phyloP scores from a whole-genome alignment of 1,284 basidiomycete species.

The Boletus mariae region DNA sequence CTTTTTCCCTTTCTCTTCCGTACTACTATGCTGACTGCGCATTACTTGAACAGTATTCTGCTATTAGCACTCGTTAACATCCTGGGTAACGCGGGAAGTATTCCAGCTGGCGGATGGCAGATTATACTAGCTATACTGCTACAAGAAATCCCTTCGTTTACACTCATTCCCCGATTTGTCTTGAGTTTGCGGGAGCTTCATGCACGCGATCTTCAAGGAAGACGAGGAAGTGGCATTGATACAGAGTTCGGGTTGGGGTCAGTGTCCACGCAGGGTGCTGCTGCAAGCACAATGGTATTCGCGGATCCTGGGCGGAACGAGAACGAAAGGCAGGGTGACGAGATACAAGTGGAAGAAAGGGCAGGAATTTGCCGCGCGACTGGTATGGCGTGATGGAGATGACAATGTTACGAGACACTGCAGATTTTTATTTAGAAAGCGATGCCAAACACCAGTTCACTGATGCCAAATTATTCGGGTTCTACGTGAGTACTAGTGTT shows the following conservation, averaged over 20 bases:
- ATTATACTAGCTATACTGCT: background rate
- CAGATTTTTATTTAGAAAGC: too few relatives aligned
- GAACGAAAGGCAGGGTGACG: background rate
- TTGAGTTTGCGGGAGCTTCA: background rate
- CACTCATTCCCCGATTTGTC: background rate
- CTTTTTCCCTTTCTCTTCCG: background rate
- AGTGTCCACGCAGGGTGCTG: background rate
- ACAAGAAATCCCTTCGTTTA: background rate
- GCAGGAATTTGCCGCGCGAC: background rate
- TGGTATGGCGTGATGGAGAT: background rate
- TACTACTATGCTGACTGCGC: background rate
- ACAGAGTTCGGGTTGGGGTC: background rate
- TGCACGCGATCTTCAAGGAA: background rate
- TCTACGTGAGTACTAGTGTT: too few relatives aligned
- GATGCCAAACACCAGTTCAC: too few relatives aligned
- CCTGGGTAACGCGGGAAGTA: background rate
- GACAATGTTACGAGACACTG: background rate
- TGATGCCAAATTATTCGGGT: too few relatives aligned
- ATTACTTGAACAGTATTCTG: background rate
- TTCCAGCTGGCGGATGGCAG: background rate
- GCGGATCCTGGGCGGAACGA: too few relatives aligned
- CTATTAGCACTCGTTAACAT: background rate
- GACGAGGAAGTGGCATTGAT: background rate
- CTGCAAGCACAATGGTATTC: background rate
- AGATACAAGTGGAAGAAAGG: background rate